A percentile compares a stretch with the other conserved stretches of the same genome.
Evolutionary conservation across 1,139 yeast genomes (phyloP).

Genomic region (Taphrina confusa): DNA sequence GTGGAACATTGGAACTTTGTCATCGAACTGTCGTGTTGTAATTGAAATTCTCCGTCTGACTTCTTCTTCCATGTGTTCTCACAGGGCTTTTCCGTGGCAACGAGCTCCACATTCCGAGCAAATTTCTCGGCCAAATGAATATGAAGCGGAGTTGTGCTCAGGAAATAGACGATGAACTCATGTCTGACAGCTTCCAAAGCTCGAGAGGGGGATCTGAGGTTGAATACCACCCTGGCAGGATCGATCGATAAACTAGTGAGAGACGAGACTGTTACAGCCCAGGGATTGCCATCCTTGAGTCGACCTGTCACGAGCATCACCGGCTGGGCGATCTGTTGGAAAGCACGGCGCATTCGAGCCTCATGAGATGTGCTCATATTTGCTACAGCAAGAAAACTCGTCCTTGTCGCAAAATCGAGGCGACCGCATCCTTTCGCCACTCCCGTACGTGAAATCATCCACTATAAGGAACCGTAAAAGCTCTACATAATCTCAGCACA

Average conservation of each 20-base stretch:
- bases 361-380: too few relatives aligned
- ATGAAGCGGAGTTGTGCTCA: not conserved
- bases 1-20: conserved; percentile 3
- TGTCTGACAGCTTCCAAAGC: not conserved
- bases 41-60: not conserved
- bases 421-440: too few relatives aligned
- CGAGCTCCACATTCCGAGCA: not conserved
- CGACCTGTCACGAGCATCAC: conserved; percentile 6
- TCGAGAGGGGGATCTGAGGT: not conserved
- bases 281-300: not conserved
- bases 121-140: not conserved
- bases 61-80: not conserved
- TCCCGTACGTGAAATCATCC: too few relatives aligned
- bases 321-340: conserved; percentile 7
- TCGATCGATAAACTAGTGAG: conserved; percentile 18
- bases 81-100: not conserved
- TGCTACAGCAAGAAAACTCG: too few relatives aligned
- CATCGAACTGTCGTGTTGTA: not conserved
- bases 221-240: conserved; percentile 8
- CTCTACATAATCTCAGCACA: too few relatives aligned
- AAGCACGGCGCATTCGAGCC: conserved; percentile 8
- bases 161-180: not conserved
- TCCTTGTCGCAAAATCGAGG: too few relatives aligned
- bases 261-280: conserved; percentile 13
- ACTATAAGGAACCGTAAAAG: too few relatives aligned